Percentiles rank a stretch among this genome's conserved stretches.
These are phyloP conservation scores for Neurospora discreta DNA, from an alignment of 495 filamentous ascomycete genomes.

Conservation along the genomic window DNA sequence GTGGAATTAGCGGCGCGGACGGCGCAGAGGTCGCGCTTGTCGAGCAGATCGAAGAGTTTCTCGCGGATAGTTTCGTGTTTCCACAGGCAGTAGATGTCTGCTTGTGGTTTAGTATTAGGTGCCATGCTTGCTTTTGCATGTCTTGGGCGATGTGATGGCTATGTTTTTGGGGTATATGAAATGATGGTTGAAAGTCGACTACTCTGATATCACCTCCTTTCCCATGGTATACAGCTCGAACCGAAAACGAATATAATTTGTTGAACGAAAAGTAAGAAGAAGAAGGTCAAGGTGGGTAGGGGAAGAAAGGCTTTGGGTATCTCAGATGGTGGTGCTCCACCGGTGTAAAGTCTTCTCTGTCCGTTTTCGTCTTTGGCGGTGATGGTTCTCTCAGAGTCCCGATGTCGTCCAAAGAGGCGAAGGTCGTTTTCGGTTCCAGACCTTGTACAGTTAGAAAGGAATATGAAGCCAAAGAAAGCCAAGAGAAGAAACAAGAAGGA, in stretches of 20 bases:
- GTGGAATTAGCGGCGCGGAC: constrained; percentile 38
- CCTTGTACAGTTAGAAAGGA: neutral
- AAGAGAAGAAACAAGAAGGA: neutral
- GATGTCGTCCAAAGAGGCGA: neutral
- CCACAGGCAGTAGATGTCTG: constrained; percentile 43
- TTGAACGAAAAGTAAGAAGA: neutral
- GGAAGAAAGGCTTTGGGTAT: neutral
- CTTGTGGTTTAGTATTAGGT: constrained; percentile 22
- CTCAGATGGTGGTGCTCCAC: neutral
- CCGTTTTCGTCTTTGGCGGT: neutral
- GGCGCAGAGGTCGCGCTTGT: constrained; percentile 39
- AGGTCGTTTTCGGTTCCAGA: neutral
- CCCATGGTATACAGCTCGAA: neutral
- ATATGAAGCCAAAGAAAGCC: neutral
- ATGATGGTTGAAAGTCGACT: neutral
- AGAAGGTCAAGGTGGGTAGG: neutral
- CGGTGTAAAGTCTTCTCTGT: neutral
- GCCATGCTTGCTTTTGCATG: constrained; percentile 37
- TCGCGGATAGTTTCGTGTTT: constrained; percentile 38
- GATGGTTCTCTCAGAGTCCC: neutral
- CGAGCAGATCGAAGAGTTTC: constrained; percentile 37
- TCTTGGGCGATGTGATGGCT: constrained; percentile 10
- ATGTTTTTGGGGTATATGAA: neutral
- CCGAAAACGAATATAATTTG: neutral
- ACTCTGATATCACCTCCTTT: neutral